Percentiles rank a stretch among this genome's conserved stretches.
Evolutionary conservation across 176 grass and related monocot genomes (phyloP).

Genomic region (Puccinellia tenuiflora): DNA sequence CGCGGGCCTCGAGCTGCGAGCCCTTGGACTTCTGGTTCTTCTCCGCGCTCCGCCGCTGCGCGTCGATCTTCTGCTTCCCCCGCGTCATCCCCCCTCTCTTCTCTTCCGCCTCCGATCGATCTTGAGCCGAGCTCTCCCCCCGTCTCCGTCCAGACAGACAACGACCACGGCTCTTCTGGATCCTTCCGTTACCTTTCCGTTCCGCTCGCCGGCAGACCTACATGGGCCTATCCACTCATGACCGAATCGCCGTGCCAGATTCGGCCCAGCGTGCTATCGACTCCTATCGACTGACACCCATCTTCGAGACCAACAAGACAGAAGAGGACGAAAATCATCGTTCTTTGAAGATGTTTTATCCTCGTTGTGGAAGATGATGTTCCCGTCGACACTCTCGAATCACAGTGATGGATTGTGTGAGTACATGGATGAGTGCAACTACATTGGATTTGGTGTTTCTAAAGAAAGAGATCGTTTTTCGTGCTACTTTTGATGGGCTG

Average conservation of each 20-base stretch:
- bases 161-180: background rate
- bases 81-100: constrained; percentile 51
- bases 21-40: constrained; percentile 89
- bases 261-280: too few relatives aligned
- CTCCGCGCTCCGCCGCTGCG: constrained; percentile 81
- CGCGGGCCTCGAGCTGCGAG: constrained; percentile 87
- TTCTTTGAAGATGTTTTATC: background rate
- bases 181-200: background rate
- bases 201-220: background rate
- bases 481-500: too few relatives aligned
- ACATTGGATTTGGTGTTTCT: too few relatives aligned
- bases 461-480: too few relatives aligned
- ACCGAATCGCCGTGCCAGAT: too few relatives aligned
- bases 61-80: constrained; percentile 99
- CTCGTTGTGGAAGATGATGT: too few relatives aligned
- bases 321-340: background rate
- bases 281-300: background rate
- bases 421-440: too few relatives aligned
- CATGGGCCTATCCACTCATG: background rate
- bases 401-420: too few relatives aligned
- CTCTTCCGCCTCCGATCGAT: background rate
- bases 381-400: too few relatives aligned
- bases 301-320: background rate
- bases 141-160: background rate
- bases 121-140: background rate